Evolutionary conservation across 2,329 filamentous ascomycete species (phyloP).

Genomic region (Calonectria leucothoes): DNA sequence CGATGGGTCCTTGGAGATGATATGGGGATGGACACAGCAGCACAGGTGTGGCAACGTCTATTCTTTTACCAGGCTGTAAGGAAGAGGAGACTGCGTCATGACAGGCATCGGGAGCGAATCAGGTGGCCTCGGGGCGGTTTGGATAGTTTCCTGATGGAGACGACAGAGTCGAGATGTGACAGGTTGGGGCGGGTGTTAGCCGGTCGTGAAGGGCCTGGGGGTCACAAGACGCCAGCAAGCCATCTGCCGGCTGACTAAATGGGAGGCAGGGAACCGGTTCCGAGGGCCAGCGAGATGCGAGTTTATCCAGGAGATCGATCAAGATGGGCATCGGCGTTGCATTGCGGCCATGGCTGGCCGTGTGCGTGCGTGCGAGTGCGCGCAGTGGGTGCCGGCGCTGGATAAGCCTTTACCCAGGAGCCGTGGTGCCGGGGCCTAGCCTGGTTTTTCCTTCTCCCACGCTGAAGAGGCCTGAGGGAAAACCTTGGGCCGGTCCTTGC

Average conservation of each 20-base stretch:
- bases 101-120: constrained; percentile 16
- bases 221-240: constrained; percentile 17
- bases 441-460: background rate
- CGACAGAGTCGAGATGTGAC: background rate
- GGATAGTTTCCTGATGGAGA: constrained; percentile 6
- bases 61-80: constrained; percentile 11
- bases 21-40: background rate
- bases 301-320: constrained; percentile 14
- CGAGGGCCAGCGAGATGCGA: background rate
- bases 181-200: constrained; percentile 3
- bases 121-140: background rate
- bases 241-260: constrained; percentile 13
- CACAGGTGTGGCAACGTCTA: background rate
- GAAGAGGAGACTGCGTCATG: constrained; percentile 5
- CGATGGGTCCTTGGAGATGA: constrained; percentile 15
- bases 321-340: background rate
- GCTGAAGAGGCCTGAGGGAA: constrained; percentile 27
- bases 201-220: background rate
- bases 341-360: background rate
- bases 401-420: constrained; percentile 17
- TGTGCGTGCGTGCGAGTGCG: background rate
- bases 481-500: constrained; percentile 20
- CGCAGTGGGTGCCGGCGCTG: background rate
- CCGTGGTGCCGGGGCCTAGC: background rate
- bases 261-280: background rate